Evolutionary conservation across 2,329 filamentous ascomycete species (phyloP), one percentile per base, ranked within the genome.

Genomic region (Sarocladium kiliense): DNA sequence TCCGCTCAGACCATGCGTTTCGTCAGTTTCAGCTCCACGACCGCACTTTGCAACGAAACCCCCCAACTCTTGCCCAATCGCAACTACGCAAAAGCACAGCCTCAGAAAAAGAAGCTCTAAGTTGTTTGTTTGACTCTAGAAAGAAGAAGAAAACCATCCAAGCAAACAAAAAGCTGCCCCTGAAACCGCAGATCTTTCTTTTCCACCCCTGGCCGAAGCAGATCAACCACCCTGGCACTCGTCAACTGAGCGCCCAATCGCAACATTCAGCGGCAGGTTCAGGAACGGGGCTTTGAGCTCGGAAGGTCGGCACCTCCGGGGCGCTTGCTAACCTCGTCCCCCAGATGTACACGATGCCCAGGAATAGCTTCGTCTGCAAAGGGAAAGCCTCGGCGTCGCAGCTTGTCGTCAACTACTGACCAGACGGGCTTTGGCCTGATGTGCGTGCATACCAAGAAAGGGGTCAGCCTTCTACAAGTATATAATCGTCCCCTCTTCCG

Each of bases 401-500:
- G 30, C 30, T 6, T 7, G 12, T 32, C 30, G 18, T 23, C n/a
- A 3, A 30, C 23, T 27, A 26, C 44, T 27, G 44, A 47, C 44
- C 44, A 47, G 25, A 47, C 18, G 25, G 44, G 41, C n/a, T 27
- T 47, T 30, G 44, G 44, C 44, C 44, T 47, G 44, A 47, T 47
- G 25, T 47, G 16, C 44, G 12, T 3, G 3, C 21, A 9, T 3
- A 6, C 21, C 23, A 23, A n/a, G 23, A 47, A 30, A 26, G n/a
- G 44, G 44, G 23, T n/a, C n/a, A 11, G 47, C 12, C 27, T 21
- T 21, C 47, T 63, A 18, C 61, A 58, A 21, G 36, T 45, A 54
- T 44, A 45, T 45, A 54, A 23, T 34, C 37, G 18, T 30, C 26
- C 53, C n/a, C 37, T 45, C 53, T 34, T 54, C 37, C 37, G 19